Base-by-base conservation (phyloP, 1,284 basidiomycete genomes). In the Boletus sp. region DNA sequence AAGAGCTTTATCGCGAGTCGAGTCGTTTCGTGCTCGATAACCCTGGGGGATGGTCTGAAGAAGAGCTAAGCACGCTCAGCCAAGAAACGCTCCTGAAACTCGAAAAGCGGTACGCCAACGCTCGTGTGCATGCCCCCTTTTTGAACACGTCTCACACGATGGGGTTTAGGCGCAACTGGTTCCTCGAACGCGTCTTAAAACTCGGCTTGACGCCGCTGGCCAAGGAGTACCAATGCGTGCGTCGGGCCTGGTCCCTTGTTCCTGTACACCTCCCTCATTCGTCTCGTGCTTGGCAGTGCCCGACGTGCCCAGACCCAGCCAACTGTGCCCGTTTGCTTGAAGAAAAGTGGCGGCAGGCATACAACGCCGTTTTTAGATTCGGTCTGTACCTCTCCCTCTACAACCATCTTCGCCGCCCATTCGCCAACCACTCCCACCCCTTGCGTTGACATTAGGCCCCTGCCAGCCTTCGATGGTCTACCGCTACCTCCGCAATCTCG, bases 261-360 rank as follows among this genome's bases (percentile, higher is more conserved):
- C 20, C n/a, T 19, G 13, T 26, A 10, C 32, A 10, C 25, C 22
- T 10, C 14, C 7, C 25, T 45, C 33, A 20, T 30, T 29, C 29
- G 47, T 43, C 26, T 19, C 33, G 23, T 51, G n/a, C 54, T 37
- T 6, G 42, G 25, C 20, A 94, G 91, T 89, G 89, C 51, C 62
- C 79, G 0, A 84, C 87, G 13, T 97, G 94, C 63, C 89, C 91
- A 3, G 93, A 96, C 56, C 72, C 90, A 2, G 48, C 76, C 0
- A 75, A 67, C 16, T 97, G 94, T 63, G 92, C 92, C 16, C 77
- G 82, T n/a, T 69, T 88, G n/a, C 76, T 97, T 8, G 91, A 95
- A 60, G 94, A 95, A 53, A 94, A 94, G 65, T 97, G 93, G 91
- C 74, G 82, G 35, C 86, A 88, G 59, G 92, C 91, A 0, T 94